phyloP scores from a whole-genome alignment of 805 yeast species.

The Metschnikowia lunata region DNA sequence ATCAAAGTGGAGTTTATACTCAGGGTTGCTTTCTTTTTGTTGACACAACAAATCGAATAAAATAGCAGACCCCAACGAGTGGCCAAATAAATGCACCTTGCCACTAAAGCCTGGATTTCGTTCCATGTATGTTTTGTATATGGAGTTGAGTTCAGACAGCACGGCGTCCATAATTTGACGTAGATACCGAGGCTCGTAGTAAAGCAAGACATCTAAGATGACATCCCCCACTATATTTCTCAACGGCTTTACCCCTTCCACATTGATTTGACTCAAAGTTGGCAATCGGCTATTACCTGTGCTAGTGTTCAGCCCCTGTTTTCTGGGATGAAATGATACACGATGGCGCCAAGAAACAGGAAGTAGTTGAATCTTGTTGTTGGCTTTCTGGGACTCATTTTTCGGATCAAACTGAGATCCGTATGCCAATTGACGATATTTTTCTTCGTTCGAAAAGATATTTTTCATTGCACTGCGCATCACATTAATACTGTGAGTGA shows the following conservation, averaged over 20 bases:
- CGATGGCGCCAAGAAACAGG: constrained; percentile 92
- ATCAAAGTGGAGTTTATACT: constrained; percentile 51
- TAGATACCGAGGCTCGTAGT: constrained; percentile 64
- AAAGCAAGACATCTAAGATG: constrained; percentile 74
- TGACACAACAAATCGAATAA: constrained; percentile 65
- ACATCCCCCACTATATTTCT: constrained; percentile 83
- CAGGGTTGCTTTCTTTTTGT: constrained; percentile 35
- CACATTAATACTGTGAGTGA: constrained; percentile 76
- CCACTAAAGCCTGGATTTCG: constrained; percentile 75
- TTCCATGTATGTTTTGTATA: constrained; percentile 53
- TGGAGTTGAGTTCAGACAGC: constrained; percentile 55
- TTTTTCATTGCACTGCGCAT: constrained; percentile 55
- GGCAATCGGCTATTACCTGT: constrained; percentile 49
- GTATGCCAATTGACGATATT: constrained; percentile 34
- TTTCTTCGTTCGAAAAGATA: constrained; percentile 37
- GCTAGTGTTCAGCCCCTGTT: constrained; percentile 32
- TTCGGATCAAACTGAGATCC: constrained; percentile 18
- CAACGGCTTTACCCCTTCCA: constrained; percentile 71
- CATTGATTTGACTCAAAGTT: constrained; percentile 63
- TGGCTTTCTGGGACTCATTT: constrained; percentile 18
- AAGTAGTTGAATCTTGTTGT: constrained; percentile 71
- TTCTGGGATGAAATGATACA: constrained; percentile 55
- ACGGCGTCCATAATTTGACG: constrained; percentile 61
- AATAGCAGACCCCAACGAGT: constrained; percentile 87
- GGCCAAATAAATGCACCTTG: constrained; percentile 79